Evolutionary conservation across 164 flowering plant species (phyloP).

Genomic region (Akebia trifoliata): DNA sequence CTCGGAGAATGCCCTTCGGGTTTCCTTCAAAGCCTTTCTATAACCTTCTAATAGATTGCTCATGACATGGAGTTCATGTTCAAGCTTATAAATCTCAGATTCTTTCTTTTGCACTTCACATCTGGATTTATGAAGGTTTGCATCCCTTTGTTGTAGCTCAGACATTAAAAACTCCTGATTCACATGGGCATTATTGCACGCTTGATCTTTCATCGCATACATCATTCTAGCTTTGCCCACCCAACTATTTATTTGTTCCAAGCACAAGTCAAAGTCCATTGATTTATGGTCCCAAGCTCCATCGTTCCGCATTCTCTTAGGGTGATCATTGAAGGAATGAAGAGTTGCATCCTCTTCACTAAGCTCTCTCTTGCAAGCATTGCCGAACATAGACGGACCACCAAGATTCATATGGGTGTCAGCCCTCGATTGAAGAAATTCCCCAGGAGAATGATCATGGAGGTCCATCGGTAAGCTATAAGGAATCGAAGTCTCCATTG

Average conservation of each 20-base stretch:
- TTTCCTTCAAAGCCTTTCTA: constrained; percentile 65
- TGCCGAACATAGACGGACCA: constrained; percentile 38
- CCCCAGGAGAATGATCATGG: constrained; percentile 37
- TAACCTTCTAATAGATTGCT: constrained; percentile 52
- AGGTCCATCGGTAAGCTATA: constrained; percentile 31
- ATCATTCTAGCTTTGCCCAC: constrained; percentile 40
- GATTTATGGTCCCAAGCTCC: constrained; percentile 42
- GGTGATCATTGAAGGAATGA: constrained; percentile 26
- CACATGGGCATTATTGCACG: constrained; percentile 24
- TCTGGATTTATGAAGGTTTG: constrained; percentile 34
- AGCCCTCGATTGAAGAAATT: constrained; percentile 33
- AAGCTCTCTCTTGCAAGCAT: constrained; percentile 47
- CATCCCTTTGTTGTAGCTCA: constrained; percentile 52
- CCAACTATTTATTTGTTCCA: constrained; percentile 41
- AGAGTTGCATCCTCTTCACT: constrained; percentile 33
- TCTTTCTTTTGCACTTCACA: constrained; percentile 46
- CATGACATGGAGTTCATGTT: constrained; percentile 63
- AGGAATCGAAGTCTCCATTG: constrained; percentile 36
- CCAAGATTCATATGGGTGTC: constrained; percentile 27
- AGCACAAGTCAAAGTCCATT: constrained; percentile 34
- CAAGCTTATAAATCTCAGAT: constrained; percentile 41
- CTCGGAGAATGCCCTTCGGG: constrained; percentile 45
- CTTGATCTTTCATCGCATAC: constrained; percentile 48
- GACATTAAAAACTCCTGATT: constrained; percentile 34
- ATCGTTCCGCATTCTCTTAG: constrained; percentile 55